Evolutionary conservation across 768 basidiomycete species (phyloP).

Genomic region (Panaeolus cyanescens): DNA sequence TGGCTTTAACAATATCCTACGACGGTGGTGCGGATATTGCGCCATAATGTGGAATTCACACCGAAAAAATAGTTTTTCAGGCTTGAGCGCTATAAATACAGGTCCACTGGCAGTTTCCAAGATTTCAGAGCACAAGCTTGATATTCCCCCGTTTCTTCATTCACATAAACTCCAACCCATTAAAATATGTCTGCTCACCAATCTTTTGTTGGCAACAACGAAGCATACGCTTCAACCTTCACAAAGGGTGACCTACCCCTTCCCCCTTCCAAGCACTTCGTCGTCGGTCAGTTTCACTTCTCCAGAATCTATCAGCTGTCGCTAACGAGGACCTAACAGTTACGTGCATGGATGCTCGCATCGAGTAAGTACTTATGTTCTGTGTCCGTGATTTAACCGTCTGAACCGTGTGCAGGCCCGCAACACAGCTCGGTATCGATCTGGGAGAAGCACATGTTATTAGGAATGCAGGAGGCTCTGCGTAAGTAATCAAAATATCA

Average conservation of each 20-base stretch:
- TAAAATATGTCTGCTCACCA: conserved; percentile 26
- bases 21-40: neutral
- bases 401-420: conserved; percentile 39
- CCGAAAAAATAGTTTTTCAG: neutral
- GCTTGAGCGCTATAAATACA: conserved; percentile 6
- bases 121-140: neutral
- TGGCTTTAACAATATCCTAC: neutral
- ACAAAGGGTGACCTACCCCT: conserved; percentile 38
- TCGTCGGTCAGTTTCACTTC: conserved; percentile 24
- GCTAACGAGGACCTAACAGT: conserved; percentile 30
- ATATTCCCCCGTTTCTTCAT: neutral
- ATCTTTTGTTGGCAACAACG: conserved; percentile 43
- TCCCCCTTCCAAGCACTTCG: conserved; percentile 35
- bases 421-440: conserved; percentile 57
- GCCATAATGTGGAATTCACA: conserved; percentile 5
- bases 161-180: neutral
- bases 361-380: conserved; percentile 46
- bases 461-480: conserved; percentile 70
- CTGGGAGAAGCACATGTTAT: conserved; percentile 75
- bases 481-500: conserved; percentile 50
- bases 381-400: neutral
- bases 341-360: conserved; percentile 76
- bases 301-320: neutral
- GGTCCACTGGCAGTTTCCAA: neutral
- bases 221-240: conserved; percentile 46